Percentiles rank a stretch among this genome's conserved stretches.
Evolutionary conservation across 129 eudicot genomes (phyloP).

Genomic region (Helianthus annuus): HanXRQr2.0-SUNRISE NC_035449.2:52933493-52933992

Average conservation of each 20-base stretch:
- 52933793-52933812: constrained; percentile 79
- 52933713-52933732: not conserved
- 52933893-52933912: constrained; percentile 1
- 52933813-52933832: constrained; percentile 77
- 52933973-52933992: constrained; percentile 91
- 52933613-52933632: constrained; percentile 13
- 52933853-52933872: constrained; percentile 52
- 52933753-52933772: constrained; percentile 63
- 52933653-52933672: not conserved
- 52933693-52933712: not conserved
- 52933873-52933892: not conserved
- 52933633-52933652: constrained; percentile 25
- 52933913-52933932: not conserved
- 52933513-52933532: not conserved
- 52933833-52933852: constrained; percentile 87
- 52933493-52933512: too few species aligned
- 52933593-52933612: not conserved
- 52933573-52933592: not conserved
- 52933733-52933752: constrained; percentile 55
- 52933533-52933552: not conserved
- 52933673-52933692: not conserved
- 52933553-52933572: not conserved
- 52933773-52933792: constrained; percentile 83
- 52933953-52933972: not conserved
- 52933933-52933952: too few species aligned